Conservation (phyloP, 202 grass and related monocot genomes). For the Bolboschoenoplectus hybrid region DNA sequence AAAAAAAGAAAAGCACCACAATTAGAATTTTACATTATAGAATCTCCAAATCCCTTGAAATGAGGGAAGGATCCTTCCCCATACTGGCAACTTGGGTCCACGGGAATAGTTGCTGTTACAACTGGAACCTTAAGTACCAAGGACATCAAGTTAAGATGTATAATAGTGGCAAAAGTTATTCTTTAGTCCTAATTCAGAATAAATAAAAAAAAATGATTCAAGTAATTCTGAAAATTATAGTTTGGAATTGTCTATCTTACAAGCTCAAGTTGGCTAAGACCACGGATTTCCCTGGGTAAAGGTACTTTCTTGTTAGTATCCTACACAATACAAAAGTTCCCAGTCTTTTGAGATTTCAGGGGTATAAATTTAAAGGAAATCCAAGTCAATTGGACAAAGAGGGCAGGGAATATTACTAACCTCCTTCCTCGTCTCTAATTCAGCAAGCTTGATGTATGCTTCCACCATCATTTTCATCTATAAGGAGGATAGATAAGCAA, state of each 20-base stretch:
- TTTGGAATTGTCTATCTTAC: conserved; percentile 57
- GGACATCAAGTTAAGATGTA: conserved; percentile 21
- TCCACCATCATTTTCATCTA: conserved; percentile 99
- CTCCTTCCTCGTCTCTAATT: conserved; percentile 96
- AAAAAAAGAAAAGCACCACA: conserved; percentile 8
- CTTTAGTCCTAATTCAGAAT: conserved; percentile 30
- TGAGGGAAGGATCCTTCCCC: conserved; percentile 88
- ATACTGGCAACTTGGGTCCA: conserved; percentile 82
- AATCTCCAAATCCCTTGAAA: conserved; percentile 82
- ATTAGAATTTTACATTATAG: conserved; percentile 64
- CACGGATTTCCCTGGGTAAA: conserved; percentile 79
- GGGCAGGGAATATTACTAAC: conserved; percentile 39
- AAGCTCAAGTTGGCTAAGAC: conserved; percentile 82
- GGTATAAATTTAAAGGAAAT: neutral
- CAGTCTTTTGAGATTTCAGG: neutral
- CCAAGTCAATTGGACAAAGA: conserved; percentile 21
- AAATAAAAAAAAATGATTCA: conserved; percentile 34
- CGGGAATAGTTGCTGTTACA: conserved; percentile 79
- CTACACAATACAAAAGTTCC: conserved; percentile 50
- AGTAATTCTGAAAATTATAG: conserved; percentile 8
- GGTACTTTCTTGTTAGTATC: conserved; percentile 87
- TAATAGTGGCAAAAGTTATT: neutral
- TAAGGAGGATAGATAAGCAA: conserved; percentile 43
- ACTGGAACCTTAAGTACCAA: conserved; percentile 72
- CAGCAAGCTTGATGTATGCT: conserved; percentile 95